These are phyloP conservation scores for Curvularia verruculosa DNA, from an alignment of 2,329 filamentous ascomycete genomes.

Conservation along the genomic window DNA sequence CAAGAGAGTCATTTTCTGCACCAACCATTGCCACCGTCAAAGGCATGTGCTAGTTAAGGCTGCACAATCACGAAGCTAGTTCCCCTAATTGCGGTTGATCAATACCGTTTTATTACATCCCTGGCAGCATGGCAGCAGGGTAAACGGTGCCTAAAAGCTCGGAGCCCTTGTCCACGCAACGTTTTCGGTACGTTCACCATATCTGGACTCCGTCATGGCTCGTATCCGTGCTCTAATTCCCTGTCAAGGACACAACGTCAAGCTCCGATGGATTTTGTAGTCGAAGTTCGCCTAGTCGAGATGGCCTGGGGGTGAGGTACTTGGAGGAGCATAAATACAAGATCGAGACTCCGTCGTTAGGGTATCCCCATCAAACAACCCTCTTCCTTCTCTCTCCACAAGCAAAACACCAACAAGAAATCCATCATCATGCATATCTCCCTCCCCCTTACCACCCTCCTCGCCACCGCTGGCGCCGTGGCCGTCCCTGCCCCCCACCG, in stretches of 20 bases:
- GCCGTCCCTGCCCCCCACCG: constrained; percentile 23
- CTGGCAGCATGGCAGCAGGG: neutral
- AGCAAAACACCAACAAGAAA: neutral
- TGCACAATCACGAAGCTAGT: neutral
- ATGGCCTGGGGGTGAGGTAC: too few species aligned
- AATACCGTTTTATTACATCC: neutral
- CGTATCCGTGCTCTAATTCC: neutral
- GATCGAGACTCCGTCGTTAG: neutral
- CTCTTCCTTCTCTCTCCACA: constrained; percentile 1
- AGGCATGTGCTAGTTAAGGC: neutral
- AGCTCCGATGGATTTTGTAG: neutral
- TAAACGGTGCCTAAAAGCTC: neutral
- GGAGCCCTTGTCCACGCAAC: neutral
- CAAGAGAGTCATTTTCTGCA: neutral
- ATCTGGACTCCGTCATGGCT: neutral
- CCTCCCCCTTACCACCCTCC: constrained; percentile 26
- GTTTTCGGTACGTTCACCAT: neutral
- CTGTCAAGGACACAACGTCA: neutral
- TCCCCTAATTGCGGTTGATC: neutral
- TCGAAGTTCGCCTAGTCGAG: neutral
- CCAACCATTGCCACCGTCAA: neutral
- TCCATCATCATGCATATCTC: constrained; percentile 22
- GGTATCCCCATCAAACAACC: neutral
- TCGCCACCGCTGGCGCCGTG: constrained; percentile 28
- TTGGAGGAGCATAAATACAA: neutral